These are phyloP conservation scores for Mrakiaceae sp. DNA, from an alignment of 1,284 basidiomycete species.

Conservation along the genomic window DNA sequence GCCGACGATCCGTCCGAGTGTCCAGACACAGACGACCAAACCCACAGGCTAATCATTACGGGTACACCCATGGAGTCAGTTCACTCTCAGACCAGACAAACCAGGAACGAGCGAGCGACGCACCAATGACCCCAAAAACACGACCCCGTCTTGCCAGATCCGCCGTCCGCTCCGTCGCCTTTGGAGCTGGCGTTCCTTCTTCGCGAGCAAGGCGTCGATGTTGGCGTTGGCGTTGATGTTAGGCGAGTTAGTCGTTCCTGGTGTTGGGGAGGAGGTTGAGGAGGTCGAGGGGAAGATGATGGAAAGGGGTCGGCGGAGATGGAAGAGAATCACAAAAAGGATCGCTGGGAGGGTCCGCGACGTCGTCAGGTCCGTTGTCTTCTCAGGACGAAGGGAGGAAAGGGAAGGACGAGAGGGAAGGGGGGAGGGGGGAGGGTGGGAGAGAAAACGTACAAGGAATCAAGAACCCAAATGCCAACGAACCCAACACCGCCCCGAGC, in stretches of 20 bases:
- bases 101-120: too few relatives aligned
- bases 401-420: too few relatives aligned
- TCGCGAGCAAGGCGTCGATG: constrained; percentile 32
- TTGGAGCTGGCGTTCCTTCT: constrained; percentile 37
- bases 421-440: too few relatives aligned
- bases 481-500: too few relatives aligned
- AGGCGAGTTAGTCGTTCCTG: background rate
- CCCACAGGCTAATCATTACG: background rate
- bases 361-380: constrained; percentile 6
- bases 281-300: constrained; percentile 31
- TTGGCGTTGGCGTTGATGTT: background rate
- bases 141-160: constrained; percentile 37
- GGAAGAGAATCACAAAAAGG: constrained; percentile 37
- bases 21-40: background rate
- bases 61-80: too few relatives aligned
- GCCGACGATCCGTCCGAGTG: background rate
- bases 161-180: constrained; percentile 32
- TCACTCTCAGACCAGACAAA: too few relatives aligned
- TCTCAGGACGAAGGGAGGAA: too few relatives aligned
- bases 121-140: constrained; percentile 28
- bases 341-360: constrained; percentile 24
- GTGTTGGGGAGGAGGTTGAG: background rate
- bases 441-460: too few relatives aligned
- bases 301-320: constrained; percentile 35
- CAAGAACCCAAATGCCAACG: too few relatives aligned